phyloP scores from a whole-genome alignment of 1,284 basidiomycete species.

The Pascua guehoae region DNA sequence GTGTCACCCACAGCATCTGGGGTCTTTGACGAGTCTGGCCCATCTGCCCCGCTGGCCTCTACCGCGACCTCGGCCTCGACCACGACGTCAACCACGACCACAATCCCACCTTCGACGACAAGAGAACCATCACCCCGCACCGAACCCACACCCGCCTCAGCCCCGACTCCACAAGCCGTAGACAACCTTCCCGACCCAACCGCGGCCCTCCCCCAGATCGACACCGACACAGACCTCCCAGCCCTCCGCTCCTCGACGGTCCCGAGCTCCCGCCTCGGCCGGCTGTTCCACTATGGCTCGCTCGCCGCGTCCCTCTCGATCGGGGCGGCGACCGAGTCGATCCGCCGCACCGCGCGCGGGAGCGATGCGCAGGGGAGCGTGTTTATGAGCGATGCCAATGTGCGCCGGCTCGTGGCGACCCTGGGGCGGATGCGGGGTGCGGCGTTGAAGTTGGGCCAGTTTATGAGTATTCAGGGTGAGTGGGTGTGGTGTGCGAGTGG shows the following conservation, averaged over 20 bases:
- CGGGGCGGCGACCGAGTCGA: conserved; percentile 52
- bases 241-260: conserved; percentile 54
- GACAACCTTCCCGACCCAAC: conserved; percentile 1
- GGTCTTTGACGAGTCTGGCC: no score
- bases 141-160: not conserved
- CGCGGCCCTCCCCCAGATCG: conserved; percentile 9
- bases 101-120: not conserved
- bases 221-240: conserved; percentile 28
- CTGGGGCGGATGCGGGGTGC: conserved; percentile 93
- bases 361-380: conserved; percentile 47
- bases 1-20: no score
- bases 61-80: no score
- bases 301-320: conserved; percentile 51
- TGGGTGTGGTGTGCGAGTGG: not conserved
- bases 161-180: conserved; percentile 1
- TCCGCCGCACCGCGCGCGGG: conserved; percentile 45
- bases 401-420: conserved; percentile 85
- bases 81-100: not conserved
- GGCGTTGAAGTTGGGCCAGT: conserved; percentile 94
- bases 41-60: no score
- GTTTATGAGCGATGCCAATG: conserved; percentile 84
- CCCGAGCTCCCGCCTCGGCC: conserved; percentile 78
- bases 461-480: conserved; percentile 92
- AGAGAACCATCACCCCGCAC: not conserved
- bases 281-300: conserved; percentile 83